phyloP scores from a whole-genome alignment of 352 stramenopile species.

The Globisporangium rhizosaccharum region DNA sequence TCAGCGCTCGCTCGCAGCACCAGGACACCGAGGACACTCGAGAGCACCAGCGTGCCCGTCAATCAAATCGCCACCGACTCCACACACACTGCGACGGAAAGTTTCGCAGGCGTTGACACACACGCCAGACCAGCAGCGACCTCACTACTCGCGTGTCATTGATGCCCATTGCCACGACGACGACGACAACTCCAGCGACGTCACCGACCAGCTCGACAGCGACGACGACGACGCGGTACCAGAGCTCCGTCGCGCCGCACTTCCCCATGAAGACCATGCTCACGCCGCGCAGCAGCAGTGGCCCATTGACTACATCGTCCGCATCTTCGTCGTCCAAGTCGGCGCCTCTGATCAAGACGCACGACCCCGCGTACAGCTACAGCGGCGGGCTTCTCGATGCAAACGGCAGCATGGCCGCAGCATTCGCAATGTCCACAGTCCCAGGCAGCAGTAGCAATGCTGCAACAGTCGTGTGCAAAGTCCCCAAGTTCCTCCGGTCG shows the following conservation, averaged over 20 bases:
- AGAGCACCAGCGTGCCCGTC: not conserved
- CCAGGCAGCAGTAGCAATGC: constrained; percentile 5
- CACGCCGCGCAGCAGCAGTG: constrained; percentile 5
- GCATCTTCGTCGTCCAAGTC: not conserved
- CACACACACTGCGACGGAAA: constrained; percentile 7
- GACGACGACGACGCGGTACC: constrained; percentile 2
- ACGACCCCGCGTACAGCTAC: not conserved
- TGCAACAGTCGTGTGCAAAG: constrained; percentile 34
- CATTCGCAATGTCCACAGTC: constrained; percentile 11
- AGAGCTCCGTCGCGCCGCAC: constrained; percentile 14
- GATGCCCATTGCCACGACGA: not conserved
- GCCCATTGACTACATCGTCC: not conserved
- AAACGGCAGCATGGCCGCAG: constrained; percentile 12
- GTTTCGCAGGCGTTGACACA: too few species aligned
- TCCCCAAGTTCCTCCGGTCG: constrained; percentile 80
- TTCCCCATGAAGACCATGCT: constrained; percentile 20
- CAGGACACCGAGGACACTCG: too few species aligned
- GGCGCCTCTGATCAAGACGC: not conserved
- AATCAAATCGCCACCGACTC: not conserved
- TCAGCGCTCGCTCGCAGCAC: not conserved
- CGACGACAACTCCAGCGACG: not conserved
- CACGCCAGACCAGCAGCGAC: too few species aligned
- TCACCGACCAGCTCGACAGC: not conserved
- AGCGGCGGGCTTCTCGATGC: constrained; percentile 7
- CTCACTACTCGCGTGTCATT: too few species aligned